Percentiles rank a stretch among this genome's conserved stretches.
Conservation (phyloP, 345 rosid genomes). For the Rhizophora apiculata region DNA sequence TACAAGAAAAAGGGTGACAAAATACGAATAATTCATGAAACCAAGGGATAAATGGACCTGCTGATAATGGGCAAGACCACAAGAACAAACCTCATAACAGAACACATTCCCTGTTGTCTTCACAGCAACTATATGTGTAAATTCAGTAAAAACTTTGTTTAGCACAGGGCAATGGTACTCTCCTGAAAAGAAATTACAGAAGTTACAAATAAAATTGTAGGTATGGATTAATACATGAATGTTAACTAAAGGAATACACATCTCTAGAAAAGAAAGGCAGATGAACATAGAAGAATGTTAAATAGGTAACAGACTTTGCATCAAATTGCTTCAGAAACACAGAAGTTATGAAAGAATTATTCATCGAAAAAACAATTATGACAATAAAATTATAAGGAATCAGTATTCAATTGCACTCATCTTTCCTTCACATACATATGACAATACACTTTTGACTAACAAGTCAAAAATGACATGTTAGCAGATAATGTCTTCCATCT, state of each 20-base stretch:
- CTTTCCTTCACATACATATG: not conserved
- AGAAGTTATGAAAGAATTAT: not conserved
- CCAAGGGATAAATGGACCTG: slow-evolving; percentile 5
- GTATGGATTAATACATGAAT: not conserved
- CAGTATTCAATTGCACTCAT: not conserved
- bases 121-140: slow-evolving; percentile 84
- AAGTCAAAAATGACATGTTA: not conserved
- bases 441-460: not conserved
- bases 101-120: slow-evolving; percentile 89
- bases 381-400: not conserved
- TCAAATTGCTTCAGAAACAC: not conserved
- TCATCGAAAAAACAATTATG: not conserved
- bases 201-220: not conserved
- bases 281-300: not conserved
- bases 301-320: not conserved
- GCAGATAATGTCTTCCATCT: not conserved
- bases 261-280: not conserved
- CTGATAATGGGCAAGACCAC: slow-evolving; percentile 5
- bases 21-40: slow-evolving; percentile 6
- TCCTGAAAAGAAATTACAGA: slow-evolving; percentile 40
- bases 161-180: slow-evolving; percentile 89
- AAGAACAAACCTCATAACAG: slow-evolving; percentile 64
- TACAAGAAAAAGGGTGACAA: slow-evolving; percentile 18
- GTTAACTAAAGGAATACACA: not conserved
- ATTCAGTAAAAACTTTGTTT: slow-evolving; percentile 91